These are phyloP conservation scores for Cyclotella sp. DNA, from an alignment of 108 stramenopile genomes.

Conservation along the genomic window DNA sequence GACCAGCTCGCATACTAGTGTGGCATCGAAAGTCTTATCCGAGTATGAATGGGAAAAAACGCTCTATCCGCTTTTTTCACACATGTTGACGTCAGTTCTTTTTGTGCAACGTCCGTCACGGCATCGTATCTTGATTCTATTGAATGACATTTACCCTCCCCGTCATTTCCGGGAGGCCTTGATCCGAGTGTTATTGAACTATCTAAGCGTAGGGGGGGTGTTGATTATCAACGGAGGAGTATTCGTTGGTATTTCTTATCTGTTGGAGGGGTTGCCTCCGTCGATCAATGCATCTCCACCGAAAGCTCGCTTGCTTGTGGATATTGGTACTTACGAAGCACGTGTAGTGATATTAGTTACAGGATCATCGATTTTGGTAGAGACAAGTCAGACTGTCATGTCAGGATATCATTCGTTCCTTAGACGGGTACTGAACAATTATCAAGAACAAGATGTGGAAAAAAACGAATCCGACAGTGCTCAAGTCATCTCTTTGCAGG, in stretches of 20 bases:
- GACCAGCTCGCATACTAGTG: neutral
- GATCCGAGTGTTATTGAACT: conserved; percentile 32
- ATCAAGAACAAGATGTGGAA: conserved; percentile 22
- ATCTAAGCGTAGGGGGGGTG: conserved; percentile 36
- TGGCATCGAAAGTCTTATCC: neutral
- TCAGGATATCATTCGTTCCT: conserved; percentile 45
- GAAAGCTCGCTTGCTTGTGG: conserved; percentile 32
- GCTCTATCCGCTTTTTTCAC: conserved; percentile 39
- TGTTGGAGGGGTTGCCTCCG: conserved; percentile 25
- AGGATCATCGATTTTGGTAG: conserved; percentile 31
- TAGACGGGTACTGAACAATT: conserved; percentile 18
- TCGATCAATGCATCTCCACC: neutral
- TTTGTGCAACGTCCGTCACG: conserved; percentile 48
- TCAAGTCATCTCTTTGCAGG: conserved; percentile 17
- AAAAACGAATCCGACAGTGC: neutral
- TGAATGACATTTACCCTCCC: conserved; percentile 33
- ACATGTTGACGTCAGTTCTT: conserved; percentile 40
- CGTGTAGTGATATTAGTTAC: conserved; percentile 25
- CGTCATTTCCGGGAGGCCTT: conserved; percentile 34
- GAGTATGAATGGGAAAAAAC: conserved; percentile 46
- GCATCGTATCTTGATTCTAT: conserved; percentile 38
- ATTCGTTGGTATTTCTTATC: conserved; percentile 25
- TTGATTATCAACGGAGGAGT: conserved; percentile 39
- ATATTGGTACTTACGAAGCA: conserved; percentile 45
- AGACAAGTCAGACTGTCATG: conserved; percentile 26